Evolutionary conservation across 225 moss, liverwort and hornwort genomes (phyloP).

Genomic region (Polytrichum commune): DNA sequence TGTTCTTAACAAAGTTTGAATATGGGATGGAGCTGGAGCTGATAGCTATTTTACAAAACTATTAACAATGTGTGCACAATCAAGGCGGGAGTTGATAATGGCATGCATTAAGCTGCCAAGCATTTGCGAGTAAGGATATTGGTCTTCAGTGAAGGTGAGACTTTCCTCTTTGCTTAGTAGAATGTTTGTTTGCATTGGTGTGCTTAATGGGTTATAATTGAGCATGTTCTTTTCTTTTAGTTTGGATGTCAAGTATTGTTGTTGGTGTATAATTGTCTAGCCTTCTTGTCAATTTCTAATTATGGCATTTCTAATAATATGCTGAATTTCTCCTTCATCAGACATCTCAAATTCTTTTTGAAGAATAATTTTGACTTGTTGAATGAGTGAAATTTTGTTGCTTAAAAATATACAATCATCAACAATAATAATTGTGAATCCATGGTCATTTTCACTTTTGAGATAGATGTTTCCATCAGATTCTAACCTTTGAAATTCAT

Average conservation of each 20-base stretch:
- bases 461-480: background rate
- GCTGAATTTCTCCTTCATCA: constrained; percentile 1
- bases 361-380: background rate
- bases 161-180: background rate
- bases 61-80: background rate
- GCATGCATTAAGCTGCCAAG: background rate
- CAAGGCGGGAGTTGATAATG: background rate
- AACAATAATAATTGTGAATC: background rate
- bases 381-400: background rate
- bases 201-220: constrained; percentile 5
- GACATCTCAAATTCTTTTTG: background rate
- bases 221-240: constrained; percentile 4
- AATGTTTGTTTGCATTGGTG: background rate
- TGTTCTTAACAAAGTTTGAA: background rate
- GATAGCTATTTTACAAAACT: background rate
- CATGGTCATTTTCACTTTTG: background rate
- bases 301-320: background rate
- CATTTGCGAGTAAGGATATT: background rate
- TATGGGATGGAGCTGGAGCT: background rate
- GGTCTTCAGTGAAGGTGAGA: no score
- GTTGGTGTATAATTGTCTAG: constrained; percentile 4
- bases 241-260: constrained; percentile 4
- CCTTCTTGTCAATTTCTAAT: background rate
- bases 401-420: constrained; percentile 4
- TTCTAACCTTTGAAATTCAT: background rate